These are phyloP conservation scores for Trapa incisa DNA, from an alignment of 345 rosid species.

Conservation along the genomic window DNA sequence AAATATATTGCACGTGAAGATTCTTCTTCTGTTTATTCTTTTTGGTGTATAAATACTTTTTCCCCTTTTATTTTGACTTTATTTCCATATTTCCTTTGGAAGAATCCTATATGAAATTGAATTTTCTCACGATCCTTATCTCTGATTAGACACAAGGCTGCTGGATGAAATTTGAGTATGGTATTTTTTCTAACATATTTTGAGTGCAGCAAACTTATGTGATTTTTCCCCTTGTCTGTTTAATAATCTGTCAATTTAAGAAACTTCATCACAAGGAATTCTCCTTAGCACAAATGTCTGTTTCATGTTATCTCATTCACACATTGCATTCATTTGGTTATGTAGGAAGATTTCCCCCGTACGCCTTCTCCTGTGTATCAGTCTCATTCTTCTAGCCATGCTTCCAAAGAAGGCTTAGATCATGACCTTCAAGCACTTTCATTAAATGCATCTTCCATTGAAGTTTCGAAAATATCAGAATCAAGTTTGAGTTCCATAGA, in stretches of 20 bases:
- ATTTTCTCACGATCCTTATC: background rate
- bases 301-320: background rate
- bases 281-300: background rate
- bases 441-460: slow-evolving; percentile 37
- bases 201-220: background rate
- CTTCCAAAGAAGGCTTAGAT: slow-evolving; percentile 38
- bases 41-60: background rate
- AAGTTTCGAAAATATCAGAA: slow-evolving; percentile 34
- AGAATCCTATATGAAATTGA: background rate
- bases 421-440: slow-evolving; percentile 34
- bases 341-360: slow-evolving; percentile 57
- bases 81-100: background rate
- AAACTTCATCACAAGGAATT: background rate
- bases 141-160: background rate
- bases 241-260: background rate
- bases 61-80: background rate
- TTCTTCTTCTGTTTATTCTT: background rate
- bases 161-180: background rate
- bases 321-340: slow-evolving; percentile 10
- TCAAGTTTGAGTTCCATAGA: slow-evolving; percentile 28
- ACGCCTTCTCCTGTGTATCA: slow-evolving; percentile 70
- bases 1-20: background rate
- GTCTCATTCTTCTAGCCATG: slow-evolving; percentile 55
- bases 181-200: background rate
- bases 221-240: background rate